Conservation (phyloP, 768 basidiomycete genomes). For the Leccinum arenicola region DNA sequence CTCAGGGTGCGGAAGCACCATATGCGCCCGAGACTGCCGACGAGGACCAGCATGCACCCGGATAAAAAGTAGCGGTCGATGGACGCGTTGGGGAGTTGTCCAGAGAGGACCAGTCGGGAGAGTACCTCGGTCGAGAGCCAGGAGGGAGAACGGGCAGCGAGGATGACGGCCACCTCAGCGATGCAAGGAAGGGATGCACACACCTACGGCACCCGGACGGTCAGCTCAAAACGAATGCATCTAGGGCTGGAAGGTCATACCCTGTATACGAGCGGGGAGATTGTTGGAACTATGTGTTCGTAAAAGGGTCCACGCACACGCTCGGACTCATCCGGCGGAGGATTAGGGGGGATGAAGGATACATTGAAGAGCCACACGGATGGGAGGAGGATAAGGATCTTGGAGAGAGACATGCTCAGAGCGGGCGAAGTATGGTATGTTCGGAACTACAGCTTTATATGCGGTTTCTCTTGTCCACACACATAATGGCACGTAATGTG, state of each 20-base stretch:
- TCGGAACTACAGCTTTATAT: no score
- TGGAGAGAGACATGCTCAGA: not conserved
- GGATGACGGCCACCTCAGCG: no score
- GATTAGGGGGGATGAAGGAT: not conserved
- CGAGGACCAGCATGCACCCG: not conserved
- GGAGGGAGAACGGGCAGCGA: not conserved
- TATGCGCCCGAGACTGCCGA: not conserved
- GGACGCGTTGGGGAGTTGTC: not conserved
- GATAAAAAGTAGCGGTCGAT: not conserved
- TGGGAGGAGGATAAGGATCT: not conserved
- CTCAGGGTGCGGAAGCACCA: not conserved
- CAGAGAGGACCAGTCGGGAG: not conserved
- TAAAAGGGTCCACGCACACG: not conserved
- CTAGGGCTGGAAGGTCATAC: not conserved
- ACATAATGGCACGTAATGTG: no score
- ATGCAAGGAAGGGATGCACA: not conserved
- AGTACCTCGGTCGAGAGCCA: not conserved
- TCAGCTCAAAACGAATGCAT: no score
- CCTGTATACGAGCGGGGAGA: not conserved
- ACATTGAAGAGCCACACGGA: not conserved
- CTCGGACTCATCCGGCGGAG: not conserved
- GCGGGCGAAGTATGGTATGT: no score
- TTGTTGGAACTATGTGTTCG: not conserved
- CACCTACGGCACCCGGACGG: not conserved
- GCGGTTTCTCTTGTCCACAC: no score